These are phyloP conservation scores for Fusarium nematophilum DNA, from an alignment of 2,329 filamentous ascomycete genomes.

Conservation along the genomic window DNA sequence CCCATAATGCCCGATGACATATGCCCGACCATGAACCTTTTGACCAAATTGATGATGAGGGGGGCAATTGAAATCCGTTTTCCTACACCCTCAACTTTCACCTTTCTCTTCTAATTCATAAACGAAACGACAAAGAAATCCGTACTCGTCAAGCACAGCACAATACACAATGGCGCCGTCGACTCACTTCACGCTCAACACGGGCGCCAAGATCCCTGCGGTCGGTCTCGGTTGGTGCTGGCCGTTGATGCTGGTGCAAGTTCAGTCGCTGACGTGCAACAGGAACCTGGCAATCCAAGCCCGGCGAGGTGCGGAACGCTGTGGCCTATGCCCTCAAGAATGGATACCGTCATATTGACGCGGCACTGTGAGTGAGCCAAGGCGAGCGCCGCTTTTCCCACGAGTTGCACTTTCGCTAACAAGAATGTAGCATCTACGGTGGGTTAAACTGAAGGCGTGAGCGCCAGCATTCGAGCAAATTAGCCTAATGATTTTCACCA, in stretches of 20 bases:
- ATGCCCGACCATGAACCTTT: neutral
- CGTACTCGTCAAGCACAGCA: too few relatives aligned
- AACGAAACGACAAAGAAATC: neutral
- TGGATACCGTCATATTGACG: conserved; percentile 68
- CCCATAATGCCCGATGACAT: conserved; percentile 2
- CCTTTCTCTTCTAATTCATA: neutral
- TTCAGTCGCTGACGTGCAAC: neutral
- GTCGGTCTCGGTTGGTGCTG: conserved; percentile 68
- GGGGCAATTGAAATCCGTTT: too few relatives aligned
- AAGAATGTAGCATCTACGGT: conserved; percentile 42
- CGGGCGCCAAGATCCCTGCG: conserved; percentile 79
- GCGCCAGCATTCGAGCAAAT: too few relatives aligned
- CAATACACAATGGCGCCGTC: conserved; percentile 14
- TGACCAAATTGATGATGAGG: neutral
- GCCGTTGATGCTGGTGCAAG: too few relatives aligned
- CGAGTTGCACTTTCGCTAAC: neutral
- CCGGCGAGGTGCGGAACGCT: conserved; percentile 66
- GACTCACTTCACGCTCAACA: conserved; percentile 68
- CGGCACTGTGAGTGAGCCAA: conserved; percentile 41
- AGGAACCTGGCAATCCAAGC: conserved; percentile 70
- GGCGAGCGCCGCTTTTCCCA: too few relatives aligned
- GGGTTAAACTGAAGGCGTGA: neutral
- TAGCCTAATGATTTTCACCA: neutral
- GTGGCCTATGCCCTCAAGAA: conserved; percentile 60
- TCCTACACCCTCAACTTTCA: too few relatives aligned